These are phyloP conservation scores for Trematosphaeria pertusa DNA, from an alignment of 2,329 filamentous ascomycete species.

Conservation along the genomic window DNA sequence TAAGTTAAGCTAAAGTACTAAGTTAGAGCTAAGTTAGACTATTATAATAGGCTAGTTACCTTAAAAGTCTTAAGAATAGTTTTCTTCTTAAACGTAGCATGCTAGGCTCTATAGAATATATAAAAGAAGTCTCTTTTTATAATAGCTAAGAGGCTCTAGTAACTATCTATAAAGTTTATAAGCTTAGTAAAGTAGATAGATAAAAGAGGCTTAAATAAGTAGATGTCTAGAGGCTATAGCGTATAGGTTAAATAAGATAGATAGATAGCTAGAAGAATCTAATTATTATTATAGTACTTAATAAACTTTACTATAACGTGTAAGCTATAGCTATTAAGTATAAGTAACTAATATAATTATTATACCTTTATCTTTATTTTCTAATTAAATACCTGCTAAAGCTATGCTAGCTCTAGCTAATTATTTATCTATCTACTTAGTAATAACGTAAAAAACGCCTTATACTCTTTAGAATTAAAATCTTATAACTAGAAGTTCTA, in stretches of 20 bases:
- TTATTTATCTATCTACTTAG: conserved; percentile 8
- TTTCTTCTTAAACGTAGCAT: neutral
- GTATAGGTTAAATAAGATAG: conserved; percentile 15
- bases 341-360: conserved; percentile 6
- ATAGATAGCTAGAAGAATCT: conserved; percentile 10
- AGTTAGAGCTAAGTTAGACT: no score
- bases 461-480: conserved; percentile 4
- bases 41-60: neutral
- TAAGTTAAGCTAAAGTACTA: no score
- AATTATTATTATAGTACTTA: conserved; percentile 3
- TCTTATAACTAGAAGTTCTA: conserved; percentile 12
- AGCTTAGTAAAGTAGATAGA: neutral
- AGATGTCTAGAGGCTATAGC: conserved; percentile 14
- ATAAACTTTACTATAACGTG: neutral
- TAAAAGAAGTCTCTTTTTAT: conserved; percentile 6
- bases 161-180: neutral
- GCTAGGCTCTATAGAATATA: neutral
- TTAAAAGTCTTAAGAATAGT: conserved; percentile 1
- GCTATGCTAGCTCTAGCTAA: conserved; percentile 10
- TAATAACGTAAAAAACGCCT: conserved; percentile 6
- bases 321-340: conserved; percentile 9
- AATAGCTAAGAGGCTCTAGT: conserved; percentile 1
- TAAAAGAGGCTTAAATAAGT: conserved; percentile 20
- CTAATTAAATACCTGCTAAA: conserved; percentile 14
- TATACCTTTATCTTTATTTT: conserved; percentile 5